Percentiles rank a stretch among this genome's conserved stretches.
phyloP scores from a whole-genome alignment of 179 eudicot species.

The Camellia oleifera region DNA sequence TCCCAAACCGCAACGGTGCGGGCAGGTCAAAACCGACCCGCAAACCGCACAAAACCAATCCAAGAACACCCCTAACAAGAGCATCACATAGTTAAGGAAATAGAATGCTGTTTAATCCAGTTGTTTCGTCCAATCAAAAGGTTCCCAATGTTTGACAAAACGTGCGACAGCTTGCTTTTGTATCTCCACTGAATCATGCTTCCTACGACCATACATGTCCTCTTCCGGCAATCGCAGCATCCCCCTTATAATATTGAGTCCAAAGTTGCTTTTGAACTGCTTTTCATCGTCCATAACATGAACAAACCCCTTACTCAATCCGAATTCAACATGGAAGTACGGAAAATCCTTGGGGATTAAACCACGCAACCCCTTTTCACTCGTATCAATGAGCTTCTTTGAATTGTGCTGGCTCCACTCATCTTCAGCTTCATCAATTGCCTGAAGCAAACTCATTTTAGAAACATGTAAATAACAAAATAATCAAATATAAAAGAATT shows the following conservation, averaged over 20 bases:
- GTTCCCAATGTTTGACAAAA: conserved; percentile 69
- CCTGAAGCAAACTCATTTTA: conserved; percentile 39
- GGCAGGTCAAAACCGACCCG: no score
- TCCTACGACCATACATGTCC: conserved; percentile 78
- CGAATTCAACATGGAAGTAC: conserved; percentile 92
- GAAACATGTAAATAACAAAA: conserved; percentile 8
- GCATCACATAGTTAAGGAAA: background rate
- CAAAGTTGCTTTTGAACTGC: conserved; percentile 68
- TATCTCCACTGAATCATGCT: conserved; percentile 58
- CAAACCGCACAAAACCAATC: no score
- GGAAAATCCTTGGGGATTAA: conserved; percentile 93
- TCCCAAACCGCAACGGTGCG: no score
- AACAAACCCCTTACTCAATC: conserved; percentile 77
- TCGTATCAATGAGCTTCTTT: conserved; percentile 84
- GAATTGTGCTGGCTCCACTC: conserved; percentile 99
- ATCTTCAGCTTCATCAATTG: conserved; percentile 97
- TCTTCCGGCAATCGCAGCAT: conserved; percentile 73
- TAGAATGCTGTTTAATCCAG: conserved; percentile 31
- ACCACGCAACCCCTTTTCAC: conserved; percentile 75
- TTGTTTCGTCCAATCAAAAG: conserved; percentile 96
- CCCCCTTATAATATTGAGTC: conserved; percentile 81
- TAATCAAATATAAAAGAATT: no score
- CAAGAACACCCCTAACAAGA: no score
- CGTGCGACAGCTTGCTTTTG: conserved; percentile 66
- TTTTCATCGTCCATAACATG: conserved; percentile 92